Percentiles rank a stretch among this genome's conserved stretches.
These are phyloP conservation scores for Jasminum sambac DNA, from an alignment of 257 asterid species.

Conservation along the genomic window DNA sequence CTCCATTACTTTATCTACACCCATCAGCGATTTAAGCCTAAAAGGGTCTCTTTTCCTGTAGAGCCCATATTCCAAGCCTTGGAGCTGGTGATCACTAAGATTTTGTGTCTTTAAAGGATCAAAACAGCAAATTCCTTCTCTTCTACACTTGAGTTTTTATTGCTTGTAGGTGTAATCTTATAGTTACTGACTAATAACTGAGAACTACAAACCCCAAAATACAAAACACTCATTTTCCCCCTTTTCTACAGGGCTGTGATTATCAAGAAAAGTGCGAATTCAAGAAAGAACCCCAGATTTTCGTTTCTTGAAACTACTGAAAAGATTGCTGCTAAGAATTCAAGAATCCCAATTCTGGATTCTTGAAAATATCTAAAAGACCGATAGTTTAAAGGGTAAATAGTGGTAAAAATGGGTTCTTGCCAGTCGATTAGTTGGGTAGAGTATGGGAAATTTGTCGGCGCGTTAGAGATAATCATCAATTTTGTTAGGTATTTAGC, in stretches of 20 bases:
- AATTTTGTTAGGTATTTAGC: conserved; percentile 2
- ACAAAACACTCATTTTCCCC: conserved; percentile 43
- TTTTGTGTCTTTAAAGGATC: conserved; percentile 27
- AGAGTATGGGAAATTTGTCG: neutral
- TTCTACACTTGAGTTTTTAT: conserved; percentile 28
- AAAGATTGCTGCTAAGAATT: neutral
- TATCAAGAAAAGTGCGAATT: conserved; percentile 12
- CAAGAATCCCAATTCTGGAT: neutral
- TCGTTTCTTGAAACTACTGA: neutral
- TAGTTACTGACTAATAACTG: conserved; percentile 30
- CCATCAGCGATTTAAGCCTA: conserved; percentile 49
- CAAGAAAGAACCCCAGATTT: conserved; percentile 4
- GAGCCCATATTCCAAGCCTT: conserved; percentile 28
- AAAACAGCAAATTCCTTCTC: conserved; percentile 20
- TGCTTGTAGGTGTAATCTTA: conserved; percentile 33
- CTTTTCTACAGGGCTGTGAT: conserved; percentile 6
- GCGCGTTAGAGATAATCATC: neutral
- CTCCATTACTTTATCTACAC: conserved; percentile 40
- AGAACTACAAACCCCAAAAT: conserved; percentile 33
- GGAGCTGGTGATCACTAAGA: conserved; percentile 21
- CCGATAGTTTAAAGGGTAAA: neutral
- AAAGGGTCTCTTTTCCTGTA: conserved; percentile 28
- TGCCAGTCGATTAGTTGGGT: neutral
- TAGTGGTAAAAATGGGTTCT: neutral
- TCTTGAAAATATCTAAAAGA: neutral